A percentile compares a stretch with the other conserved stretches of the same genome.
These are phyloP conservation scores for Penicillium taxi DNA, from an alignment of 495 filamentous ascomycete genomes.

Conservation along the genomic window DNA sequence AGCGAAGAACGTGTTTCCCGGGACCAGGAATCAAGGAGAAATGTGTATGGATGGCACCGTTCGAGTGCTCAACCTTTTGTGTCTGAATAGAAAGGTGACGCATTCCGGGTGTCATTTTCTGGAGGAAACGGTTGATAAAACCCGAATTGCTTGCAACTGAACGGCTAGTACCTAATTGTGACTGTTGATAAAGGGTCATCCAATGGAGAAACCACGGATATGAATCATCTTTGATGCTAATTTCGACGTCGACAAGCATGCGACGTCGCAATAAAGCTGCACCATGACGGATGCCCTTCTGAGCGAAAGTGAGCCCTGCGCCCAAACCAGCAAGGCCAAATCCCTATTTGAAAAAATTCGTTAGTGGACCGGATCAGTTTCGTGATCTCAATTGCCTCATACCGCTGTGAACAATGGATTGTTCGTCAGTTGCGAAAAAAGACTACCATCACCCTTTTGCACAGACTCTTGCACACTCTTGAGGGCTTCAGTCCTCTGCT, in stretches of 20 bases:
- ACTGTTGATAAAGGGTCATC: slow-evolving; percentile 75
- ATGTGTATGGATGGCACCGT: slow-evolving; percentile 62
- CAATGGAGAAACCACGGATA: slow-evolving; percentile 92
- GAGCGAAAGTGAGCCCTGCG: slow-evolving; percentile 64
- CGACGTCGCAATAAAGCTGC: slow-evolving; percentile 67
- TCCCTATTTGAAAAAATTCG: slow-evolving; percentile 37
- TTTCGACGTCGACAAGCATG: slow-evolving; percentile 90
- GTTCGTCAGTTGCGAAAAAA: slow-evolving; percentile 48
- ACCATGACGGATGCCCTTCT: slow-evolving; percentile 60
- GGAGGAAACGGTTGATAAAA: slow-evolving; percentile 45
- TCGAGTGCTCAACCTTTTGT: slow-evolving; percentile 47
- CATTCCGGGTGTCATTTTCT: slow-evolving; percentile 53
- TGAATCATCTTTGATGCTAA: slow-evolving; percentile 83
- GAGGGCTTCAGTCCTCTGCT: slow-evolving; percentile 31
- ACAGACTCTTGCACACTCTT: slow-evolving; percentile 23
- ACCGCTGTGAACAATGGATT: slow-evolving; percentile 68
- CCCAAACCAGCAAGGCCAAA: slow-evolving; percentile 86
- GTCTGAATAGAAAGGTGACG: slow-evolving; percentile 66
- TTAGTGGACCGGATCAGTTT: background rate
- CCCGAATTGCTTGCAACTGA: slow-evolving; percentile 32
- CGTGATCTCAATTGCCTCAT: slow-evolving; percentile 11
- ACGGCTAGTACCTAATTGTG: slow-evolving; percentile 38
- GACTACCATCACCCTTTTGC: slow-evolving; percentile 29
- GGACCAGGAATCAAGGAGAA: slow-evolving; percentile 88
- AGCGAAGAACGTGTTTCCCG: slow-evolving; percentile 77